Evolutionary conservation across 1,139 yeast genomes (phyloP).

Genomic region (Candida tetrigidarum): DNA sequence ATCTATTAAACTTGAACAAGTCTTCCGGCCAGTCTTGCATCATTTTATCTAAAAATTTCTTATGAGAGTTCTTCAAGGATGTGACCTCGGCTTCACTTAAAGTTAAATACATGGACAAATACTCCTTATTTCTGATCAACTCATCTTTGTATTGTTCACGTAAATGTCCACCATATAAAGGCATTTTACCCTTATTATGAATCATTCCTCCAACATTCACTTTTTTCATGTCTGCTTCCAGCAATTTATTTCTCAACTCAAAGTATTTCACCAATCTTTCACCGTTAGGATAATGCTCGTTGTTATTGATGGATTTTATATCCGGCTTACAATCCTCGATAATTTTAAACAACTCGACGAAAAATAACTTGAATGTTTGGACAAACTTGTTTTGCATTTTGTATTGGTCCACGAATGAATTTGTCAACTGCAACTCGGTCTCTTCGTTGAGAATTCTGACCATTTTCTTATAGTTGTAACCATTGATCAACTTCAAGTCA

Average conservation of each 20-base stretch:
- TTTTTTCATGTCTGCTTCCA: slow-evolving; percentile 11
- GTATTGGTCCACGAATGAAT: slow-evolving; percentile 18
- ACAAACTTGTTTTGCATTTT: slow-evolving; percentile 25
- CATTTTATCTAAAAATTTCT: slow-evolving; percentile 24
- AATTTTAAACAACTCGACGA: slow-evolving; percentile 21
- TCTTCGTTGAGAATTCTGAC: slow-evolving; percentile 11
- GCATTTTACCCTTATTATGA: slow-evolving; percentile 28
- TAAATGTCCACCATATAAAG: slow-evolving; percentile 40
- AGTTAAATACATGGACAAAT: slow-evolving; percentile 26
- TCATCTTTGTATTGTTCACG: slow-evolving; percentile 37
- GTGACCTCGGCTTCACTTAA: slow-evolving; percentile 25
- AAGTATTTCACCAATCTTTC: slow-evolving; percentile 23
- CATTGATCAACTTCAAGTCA: slow-evolving; percentile 22
- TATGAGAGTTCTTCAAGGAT: slow-evolving; percentile 26
- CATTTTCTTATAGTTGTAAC: slow-evolving; percentile 25
- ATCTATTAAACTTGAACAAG: slow-evolving; percentile 23
- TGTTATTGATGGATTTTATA: slow-evolving; percentile 27
- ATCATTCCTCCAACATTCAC: slow-evolving; percentile 10
- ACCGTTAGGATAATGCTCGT: slow-evolving; percentile 30
- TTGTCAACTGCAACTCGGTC: slow-evolving; percentile 13
- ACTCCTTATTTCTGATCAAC: slow-evolving; percentile 30
- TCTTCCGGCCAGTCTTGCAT: slow-evolving; percentile 27
- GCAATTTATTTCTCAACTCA: slow-evolving; percentile 19
- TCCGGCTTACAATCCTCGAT: slow-evolving; percentile 28
- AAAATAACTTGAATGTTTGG: slow-evolving; percentile 21